A percentile compares a stretch with the other conserved stretches of the same genome.
phyloP scores from a whole-genome alignment of 2,329 filamentous ascomycete species.

The Dryadomyces quercus-mongolicae region DNA sequence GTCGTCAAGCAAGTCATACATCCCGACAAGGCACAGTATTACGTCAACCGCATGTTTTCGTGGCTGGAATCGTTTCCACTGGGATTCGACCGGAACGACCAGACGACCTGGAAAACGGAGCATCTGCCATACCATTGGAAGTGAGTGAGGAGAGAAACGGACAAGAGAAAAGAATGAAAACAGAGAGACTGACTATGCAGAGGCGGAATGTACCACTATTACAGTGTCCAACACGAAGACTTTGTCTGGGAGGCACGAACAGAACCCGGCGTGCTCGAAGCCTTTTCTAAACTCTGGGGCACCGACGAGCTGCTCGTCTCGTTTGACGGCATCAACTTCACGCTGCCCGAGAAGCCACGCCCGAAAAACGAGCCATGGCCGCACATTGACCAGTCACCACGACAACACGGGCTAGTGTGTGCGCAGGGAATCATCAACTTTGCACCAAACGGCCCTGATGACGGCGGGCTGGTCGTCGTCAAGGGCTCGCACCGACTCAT shows the following conservation, averaged over 20 bases:
- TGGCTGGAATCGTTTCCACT: conserved; percentile 12
- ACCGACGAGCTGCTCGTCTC: conserved; percentile 22
- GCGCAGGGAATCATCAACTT: conserved; percentile 20
- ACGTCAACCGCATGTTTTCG: conserved; percentile 17
- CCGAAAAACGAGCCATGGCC: conserved; percentile 18
- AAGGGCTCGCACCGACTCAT: conserved; percentile 14
- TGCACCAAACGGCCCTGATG: conserved; percentile 20
- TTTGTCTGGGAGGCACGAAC: conserved; percentile 25
- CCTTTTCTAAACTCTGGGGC: conserved; percentile 26
- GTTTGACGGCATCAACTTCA: conserved; percentile 25
- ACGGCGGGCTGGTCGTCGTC: conserved; percentile 24
- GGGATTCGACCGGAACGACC: conserved; percentile 14
- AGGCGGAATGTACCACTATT: conserved; percentile 16
- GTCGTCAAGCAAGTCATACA: conserved; percentile 33
- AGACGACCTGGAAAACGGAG: conserved; percentile 21
- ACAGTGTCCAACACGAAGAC: conserved; percentile 23
- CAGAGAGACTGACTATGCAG: conserved; percentile 3
- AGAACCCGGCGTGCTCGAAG: conserved; percentile 24
- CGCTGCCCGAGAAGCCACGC: conserved; percentile 18
- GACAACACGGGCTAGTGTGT: conserved; percentile 15
- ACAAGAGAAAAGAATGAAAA: neutral
- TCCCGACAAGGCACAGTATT: conserved; percentile 22
- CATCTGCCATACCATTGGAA: conserved; percentile 21
- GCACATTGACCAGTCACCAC: conserved; percentile 21
- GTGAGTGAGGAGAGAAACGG: neutral